These are phyloP conservation scores for Chrysoporthe cubensis DNA, from an alignment of 2,329 filamentous ascomycete species.

Conservation along the genomic window DNA sequence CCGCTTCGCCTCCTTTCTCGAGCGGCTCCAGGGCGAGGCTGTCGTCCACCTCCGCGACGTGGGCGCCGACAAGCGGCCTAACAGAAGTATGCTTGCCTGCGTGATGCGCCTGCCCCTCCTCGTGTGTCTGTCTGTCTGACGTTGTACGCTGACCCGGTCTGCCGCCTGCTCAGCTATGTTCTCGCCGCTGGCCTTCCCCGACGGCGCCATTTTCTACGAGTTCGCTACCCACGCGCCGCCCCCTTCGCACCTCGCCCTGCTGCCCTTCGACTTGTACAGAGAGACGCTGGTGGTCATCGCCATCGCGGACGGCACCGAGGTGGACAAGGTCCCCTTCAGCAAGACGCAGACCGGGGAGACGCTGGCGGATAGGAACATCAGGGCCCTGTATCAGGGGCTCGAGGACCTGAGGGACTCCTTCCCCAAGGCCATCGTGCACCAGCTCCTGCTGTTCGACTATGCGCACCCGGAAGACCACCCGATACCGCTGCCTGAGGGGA, in stretches of 20 bases:
- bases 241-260: conserved; percentile 77
- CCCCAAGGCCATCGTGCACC: conserved; percentile 76
- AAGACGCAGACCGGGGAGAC: conserved; percentile 60
- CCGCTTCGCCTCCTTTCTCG: conserved; percentile 78
- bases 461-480: conserved; percentile 50
- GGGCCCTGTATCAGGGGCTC: conserved; percentile 67
- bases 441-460: conserved; percentile 80
- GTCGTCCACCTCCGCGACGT: conserved; percentile 85
- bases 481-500: conserved; percentile 66
- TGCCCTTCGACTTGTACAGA: conserved; percentile 88
- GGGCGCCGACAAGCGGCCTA: conserved; percentile 80
- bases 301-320: conserved; percentile 78
- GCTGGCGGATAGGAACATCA: conserved; percentile 59
- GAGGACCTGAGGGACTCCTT: conserved; percentile 73
- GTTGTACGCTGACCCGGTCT: conserved; percentile 28
- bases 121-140: conserved; percentile 15
- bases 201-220: conserved; percentile 86
- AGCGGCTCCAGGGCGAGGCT: conserved; percentile 77
- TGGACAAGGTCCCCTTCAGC: conserved; percentile 57
- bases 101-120: conserved; percentile 18
- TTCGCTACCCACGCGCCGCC: conserved; percentile 79
- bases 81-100: conserved; percentile 69
- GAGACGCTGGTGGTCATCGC: conserved; percentile 84
- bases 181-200: conserved; percentile 84
- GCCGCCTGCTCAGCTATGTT: conserved; percentile 73